Percentiles rank a stretch among this genome's conserved stretches.
These are phyloP conservation scores for Mentha longifolia DNA, from an alignment of 257 asterid genomes.

Conservation along the genomic window DNA sequence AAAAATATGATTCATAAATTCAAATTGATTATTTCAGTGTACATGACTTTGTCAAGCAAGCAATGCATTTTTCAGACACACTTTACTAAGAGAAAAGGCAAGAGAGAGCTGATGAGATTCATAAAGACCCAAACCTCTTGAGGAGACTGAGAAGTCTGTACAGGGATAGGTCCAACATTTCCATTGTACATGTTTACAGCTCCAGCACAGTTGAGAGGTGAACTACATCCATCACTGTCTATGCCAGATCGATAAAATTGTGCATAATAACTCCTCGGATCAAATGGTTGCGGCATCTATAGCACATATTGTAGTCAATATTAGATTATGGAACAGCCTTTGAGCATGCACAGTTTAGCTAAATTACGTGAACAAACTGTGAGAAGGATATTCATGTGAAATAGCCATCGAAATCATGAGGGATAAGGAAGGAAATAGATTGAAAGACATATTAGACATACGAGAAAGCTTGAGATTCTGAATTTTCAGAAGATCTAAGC, in stretches of 20 bases:
- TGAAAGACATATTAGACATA: conserved; percentile 45
- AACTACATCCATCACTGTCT: conserved; percentile 73
- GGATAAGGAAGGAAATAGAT: not conserved
- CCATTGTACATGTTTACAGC: conserved; percentile 64
- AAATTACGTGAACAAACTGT: not conserved
- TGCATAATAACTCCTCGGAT: conserved; percentile 74
- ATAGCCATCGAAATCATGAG: not conserved
- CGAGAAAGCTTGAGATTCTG: conserved; percentile 70
- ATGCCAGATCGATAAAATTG: conserved; percentile 65
- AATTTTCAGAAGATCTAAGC: conserved; percentile 61
- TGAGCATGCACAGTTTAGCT: not conserved
- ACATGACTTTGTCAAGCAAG: not conserved
- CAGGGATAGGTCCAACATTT: conserved; percentile 55
- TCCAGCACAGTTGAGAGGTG: conserved; percentile 69
- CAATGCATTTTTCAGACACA: conserved; percentile 7
- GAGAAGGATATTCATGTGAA: not conserved
- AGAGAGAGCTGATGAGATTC: conserved; percentile 22
- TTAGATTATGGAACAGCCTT: not conserved
- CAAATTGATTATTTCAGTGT: not conserved
- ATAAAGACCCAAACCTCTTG: conserved; percentile 70
- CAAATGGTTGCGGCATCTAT: conserved; percentile 74
- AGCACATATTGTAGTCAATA: conserved; percentile 14
- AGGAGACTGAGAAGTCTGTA: conserved; percentile 69
- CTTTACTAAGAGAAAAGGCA: not conserved
- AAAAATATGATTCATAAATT: too few relatives aligned